phyloP scores from a whole-genome alignment of 768 basidiomycete genomes.

The Galerina marginata region DNA sequence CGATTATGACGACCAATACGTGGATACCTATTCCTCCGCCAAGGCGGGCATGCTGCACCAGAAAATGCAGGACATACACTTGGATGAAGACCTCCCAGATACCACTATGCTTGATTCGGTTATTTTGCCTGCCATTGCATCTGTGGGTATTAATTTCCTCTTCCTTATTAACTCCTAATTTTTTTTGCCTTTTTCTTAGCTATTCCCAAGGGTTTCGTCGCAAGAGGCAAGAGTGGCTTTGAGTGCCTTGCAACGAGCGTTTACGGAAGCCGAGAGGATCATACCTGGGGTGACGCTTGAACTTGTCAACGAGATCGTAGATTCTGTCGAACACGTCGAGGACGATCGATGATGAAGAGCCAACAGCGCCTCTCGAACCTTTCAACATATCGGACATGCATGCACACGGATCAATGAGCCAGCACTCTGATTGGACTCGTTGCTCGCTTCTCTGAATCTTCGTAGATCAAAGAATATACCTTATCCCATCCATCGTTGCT shows the following conservation, averaged over 20 bases:
- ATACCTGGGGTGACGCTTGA: slow-evolving; percentile 96
- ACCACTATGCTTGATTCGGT: slow-evolving; percentile 97
- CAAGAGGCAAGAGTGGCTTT: slow-evolving; percentile 89
- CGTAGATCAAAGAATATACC: slow-evolving; percentile 9
- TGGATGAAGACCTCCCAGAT: slow-evolving; percentile 71
- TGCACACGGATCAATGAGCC: slow-evolving; percentile 3
- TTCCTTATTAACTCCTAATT: background rate
- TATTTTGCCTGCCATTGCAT: slow-evolving; percentile 93
- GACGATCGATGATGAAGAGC: slow-evolving; percentile 58
- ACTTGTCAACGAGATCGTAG: slow-evolving; percentile 91
- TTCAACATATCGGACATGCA: slow-evolving; percentile 9
- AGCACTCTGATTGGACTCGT: slow-evolving; percentile 5
- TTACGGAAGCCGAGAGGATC: slow-evolving; percentile 92
- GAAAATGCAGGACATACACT: slow-evolving; percentile 48
- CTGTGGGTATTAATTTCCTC: slow-evolving; percentile 55
- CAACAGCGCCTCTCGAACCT: background rate
- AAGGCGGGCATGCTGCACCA: slow-evolving; percentile 53
- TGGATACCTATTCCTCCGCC: slow-evolving; percentile 49
- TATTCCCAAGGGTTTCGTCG: slow-evolving; percentile 92
- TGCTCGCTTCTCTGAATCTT: slow-evolving; percentile 8
- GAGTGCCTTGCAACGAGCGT: slow-evolving; percentile 86
- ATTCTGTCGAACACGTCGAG: slow-evolving; percentile 90
- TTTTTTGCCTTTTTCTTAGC: slow-evolving; percentile 45
- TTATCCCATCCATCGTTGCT: slow-evolving; percentile 22
- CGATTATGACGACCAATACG: slow-evolving; percentile 64